Evolutionary conservation across 2,329 filamentous ascomycete genomes (phyloP).

Genomic region (Mollisiaceae sp.): DNA sequence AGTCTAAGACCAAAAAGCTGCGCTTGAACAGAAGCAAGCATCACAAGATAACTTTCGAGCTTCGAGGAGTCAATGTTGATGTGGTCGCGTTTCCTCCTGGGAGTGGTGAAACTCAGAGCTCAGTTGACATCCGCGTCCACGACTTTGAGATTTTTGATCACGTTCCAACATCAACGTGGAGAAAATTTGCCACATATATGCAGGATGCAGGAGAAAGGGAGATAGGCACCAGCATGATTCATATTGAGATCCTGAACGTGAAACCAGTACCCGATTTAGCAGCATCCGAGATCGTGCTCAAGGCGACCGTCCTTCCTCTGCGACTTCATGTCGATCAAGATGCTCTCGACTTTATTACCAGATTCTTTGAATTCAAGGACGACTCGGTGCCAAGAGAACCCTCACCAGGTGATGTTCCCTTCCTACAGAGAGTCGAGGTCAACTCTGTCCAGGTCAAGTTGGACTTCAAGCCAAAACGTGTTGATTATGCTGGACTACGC

Average conservation of each 20-base stretch:
- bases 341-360: constrained; percentile 92
- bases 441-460: constrained; percentile 82
- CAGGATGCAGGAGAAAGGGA: constrained; percentile 86
- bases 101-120: constrained; percentile 83
- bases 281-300: constrained; percentile 87
- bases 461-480: constrained; percentile 98
- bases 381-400: constrained; percentile 61
- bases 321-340: constrained; percentile 96
- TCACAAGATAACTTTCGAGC: constrained; percentile 95
- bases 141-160: constrained; percentile 94
- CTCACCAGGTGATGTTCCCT: constrained; percentile 75
- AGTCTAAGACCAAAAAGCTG: constrained; percentile 60
- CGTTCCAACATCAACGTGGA: constrained; percentile 95
- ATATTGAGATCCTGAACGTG: constrained; percentile 86
- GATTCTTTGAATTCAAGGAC: constrained; percentile 98
- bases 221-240: constrained; percentile 85
- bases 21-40: constrained; percentile 83
- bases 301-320: constrained; percentile 78
- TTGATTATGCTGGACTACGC: constrained; percentile 90
- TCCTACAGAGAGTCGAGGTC: constrained; percentile 88
- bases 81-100: constrained; percentile 78
- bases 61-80: constrained; percentile 83
- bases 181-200: constrained; percentile 95
- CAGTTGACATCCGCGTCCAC: constrained; percentile 80
- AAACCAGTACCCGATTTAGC: constrained; percentile 83